Conservation (phyloP, 2,329 filamentous ascomycete species). For the Chrysoporthe austroafricana region DNA sequence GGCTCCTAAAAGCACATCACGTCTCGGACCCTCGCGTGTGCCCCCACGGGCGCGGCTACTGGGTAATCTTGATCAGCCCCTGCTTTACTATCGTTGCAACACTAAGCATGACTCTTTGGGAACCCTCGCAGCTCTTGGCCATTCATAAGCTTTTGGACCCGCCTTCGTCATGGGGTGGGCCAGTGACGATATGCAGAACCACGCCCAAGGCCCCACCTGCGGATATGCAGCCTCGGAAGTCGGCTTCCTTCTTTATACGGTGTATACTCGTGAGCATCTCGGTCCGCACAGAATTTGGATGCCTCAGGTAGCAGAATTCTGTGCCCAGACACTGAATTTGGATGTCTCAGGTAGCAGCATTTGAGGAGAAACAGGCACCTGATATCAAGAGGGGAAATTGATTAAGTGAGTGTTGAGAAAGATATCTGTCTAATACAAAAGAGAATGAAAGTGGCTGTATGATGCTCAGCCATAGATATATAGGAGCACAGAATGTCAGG, state of each 20-base stretch:
- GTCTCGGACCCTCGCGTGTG: background rate
- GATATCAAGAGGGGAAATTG: no score
- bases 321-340: no score
- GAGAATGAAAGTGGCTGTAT: no score
- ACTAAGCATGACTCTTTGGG: background rate
- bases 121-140: background rate
- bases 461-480: no score
- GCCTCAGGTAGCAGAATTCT: no score
- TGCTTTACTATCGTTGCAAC: background rate
- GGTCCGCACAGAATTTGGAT: no score
- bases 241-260: slow-evolving; percentile 13
- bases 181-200: slow-evolving; percentile 24
- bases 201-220: background rate
- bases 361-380: no score
- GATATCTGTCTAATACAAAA: no score
- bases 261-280: background rate
- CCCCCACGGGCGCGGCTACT: background rate
- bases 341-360: no score
- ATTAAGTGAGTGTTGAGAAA: no score
- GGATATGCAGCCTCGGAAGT: slow-evolving; percentile 21
- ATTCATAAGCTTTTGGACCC: background rate
- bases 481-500: no score
- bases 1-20: slow-evolving; percentile 14
- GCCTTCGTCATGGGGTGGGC: slow-evolving; percentile 25
- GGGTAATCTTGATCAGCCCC: background rate